These are phyloP conservation scores for Diaporthe capsici DNA, from an alignment of 2,329 filamentous ascomycete genomes.

Conservation along the genomic window DNA sequence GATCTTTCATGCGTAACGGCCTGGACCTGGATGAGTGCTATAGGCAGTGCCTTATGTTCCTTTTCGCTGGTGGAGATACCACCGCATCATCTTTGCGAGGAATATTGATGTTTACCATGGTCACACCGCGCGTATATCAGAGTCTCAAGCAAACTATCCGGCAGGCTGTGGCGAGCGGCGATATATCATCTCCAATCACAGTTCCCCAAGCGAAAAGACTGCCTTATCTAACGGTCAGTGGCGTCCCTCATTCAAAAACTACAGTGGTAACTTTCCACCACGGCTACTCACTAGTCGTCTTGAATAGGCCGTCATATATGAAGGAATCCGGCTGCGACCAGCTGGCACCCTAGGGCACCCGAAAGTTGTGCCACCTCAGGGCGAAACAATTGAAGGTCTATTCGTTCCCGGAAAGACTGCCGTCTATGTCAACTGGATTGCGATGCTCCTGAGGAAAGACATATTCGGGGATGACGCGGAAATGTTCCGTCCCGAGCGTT, in stretches of 20 bases:
- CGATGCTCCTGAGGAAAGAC: neutral
- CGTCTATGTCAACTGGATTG: neutral
- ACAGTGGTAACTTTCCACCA: neutral
- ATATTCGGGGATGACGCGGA: neutral
- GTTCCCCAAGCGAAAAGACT: neutral
- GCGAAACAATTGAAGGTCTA: neutral
- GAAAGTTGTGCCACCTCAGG: neutral
- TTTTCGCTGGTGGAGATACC: slow-evolving; percentile 15
- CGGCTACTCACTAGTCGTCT: neutral
- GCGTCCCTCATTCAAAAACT: too few relatives aligned
- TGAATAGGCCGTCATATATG: neutral
- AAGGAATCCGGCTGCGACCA: neutral
- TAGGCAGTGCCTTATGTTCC: neutral
- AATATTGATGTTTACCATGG: slow-evolving; percentile 1
- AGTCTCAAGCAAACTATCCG: neutral
- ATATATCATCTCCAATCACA: slow-evolving; percentile 2
- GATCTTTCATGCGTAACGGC: slow-evolving; percentile 1
- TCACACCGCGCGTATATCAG: slow-evolving; percentile 10
- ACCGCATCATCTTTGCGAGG: neutral
- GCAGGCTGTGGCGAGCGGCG: neutral
- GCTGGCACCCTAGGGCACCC: neutral
- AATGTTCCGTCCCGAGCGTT: neutral
- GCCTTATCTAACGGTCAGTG: neutral
- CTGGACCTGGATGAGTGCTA: neutral
- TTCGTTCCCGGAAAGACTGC: neutral